Evolutionary conservation across 2,329 filamentous ascomycete genomes (phyloP).

Genomic region (Eurotiales sp.): DNA sequence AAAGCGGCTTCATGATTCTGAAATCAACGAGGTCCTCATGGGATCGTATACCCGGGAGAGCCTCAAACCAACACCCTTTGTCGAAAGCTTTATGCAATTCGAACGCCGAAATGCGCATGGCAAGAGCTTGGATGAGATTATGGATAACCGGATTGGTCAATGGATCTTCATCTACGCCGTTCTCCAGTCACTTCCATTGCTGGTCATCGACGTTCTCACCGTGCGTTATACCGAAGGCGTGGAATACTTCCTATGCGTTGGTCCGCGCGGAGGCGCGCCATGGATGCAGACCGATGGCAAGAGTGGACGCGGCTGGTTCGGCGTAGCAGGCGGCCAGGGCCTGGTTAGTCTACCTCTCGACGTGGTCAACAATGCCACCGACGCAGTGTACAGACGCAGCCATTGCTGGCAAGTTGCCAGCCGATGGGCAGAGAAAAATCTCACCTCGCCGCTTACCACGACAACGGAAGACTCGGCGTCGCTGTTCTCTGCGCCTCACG

Average conservation of each 20-base stretch:
- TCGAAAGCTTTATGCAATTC: constrained; percentile 47
- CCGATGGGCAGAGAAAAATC: constrained; percentile 52
- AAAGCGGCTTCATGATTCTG: constrained; percentile 72
- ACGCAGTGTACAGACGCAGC: constrained; percentile 64
- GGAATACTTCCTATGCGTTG: constrained; percentile 50
- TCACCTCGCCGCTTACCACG: constrained; percentile 31
- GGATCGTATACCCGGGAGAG: constrained; percentile 77
- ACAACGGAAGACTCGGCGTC: constrained; percentile 33
- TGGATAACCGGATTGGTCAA: constrained; percentile 47
- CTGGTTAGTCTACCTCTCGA: constrained; percentile 62
- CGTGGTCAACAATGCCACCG: constrained; percentile 62
- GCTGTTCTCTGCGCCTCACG: constrained; percentile 35
- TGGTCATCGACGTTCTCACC: constrained; percentile 48
- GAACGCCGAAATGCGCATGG: constrained; percentile 43
- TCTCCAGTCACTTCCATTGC: constrained; percentile 47
- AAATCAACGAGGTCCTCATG: constrained; percentile 72
- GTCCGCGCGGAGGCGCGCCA: constrained; percentile 46
- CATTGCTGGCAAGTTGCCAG: constrained; percentile 66
- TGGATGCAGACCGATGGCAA: constrained; percentile 47
- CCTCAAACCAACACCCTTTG: constrained; percentile 46
- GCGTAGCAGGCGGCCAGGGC: constrained; percentile 58
- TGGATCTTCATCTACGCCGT: constrained; percentile 52
- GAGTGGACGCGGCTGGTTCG: constrained; percentile 46
- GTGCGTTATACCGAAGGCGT: constrained; percentile 43
- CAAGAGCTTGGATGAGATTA: constrained; percentile 43